phyloP scores from a whole-genome alignment of 148 eudicot genomes.

The Camellia japonica region DNA sequence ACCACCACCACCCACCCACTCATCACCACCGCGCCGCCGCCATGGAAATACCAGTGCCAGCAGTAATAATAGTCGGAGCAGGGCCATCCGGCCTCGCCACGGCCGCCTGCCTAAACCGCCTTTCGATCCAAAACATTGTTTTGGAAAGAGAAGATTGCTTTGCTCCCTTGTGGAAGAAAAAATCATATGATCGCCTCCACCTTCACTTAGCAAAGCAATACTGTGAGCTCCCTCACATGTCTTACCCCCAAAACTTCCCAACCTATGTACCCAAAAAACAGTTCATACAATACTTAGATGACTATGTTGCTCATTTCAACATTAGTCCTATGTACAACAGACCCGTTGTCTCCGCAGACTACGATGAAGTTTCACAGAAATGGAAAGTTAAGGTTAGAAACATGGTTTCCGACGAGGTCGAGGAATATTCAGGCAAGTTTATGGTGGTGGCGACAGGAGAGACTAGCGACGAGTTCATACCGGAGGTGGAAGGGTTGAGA shows the following conservation, averaged over 20 bases:
- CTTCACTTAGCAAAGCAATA: constrained; percentile 61
- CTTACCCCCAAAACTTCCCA: constrained; percentile 42
- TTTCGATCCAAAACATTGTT: constrained; percentile 52
- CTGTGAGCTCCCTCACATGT: constrained; percentile 54
- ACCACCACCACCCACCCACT: background rate
- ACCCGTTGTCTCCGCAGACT: constrained; percentile 41
- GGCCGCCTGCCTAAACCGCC: constrained; percentile 55
- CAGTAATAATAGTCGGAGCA: constrained; percentile 62
- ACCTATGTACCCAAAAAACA: constrained; percentile 35
- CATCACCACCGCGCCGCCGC: background rate
- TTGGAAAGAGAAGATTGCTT: constrained; percentile 68
- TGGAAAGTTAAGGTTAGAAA: constrained; percentile 47
- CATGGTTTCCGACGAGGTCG: constrained; percentile 18
- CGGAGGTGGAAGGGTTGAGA: constrained; percentile 54
- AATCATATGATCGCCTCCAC: constrained; percentile 68
- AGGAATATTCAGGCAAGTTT: constrained; percentile 54
- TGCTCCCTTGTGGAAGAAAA: constrained; percentile 71
- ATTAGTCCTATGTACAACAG: constrained; percentile 50
- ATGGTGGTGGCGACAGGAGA: constrained; percentile 84
- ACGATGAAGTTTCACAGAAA: constrained; percentile 26
- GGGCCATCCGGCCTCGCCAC: constrained; percentile 78
- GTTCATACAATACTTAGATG: constrained; percentile 56
- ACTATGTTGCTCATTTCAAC: constrained; percentile 49
- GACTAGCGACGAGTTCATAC: constrained; percentile 48
- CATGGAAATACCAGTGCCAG: constrained; percentile 11